A percentile compares a stretch with the other conserved stretches of the same genome.
These are phyloP conservation scores for Acarospora socialis DNA, from an alignment of 2,329 filamentous ascomycete genomes.

Conservation along the genomic window DNA sequence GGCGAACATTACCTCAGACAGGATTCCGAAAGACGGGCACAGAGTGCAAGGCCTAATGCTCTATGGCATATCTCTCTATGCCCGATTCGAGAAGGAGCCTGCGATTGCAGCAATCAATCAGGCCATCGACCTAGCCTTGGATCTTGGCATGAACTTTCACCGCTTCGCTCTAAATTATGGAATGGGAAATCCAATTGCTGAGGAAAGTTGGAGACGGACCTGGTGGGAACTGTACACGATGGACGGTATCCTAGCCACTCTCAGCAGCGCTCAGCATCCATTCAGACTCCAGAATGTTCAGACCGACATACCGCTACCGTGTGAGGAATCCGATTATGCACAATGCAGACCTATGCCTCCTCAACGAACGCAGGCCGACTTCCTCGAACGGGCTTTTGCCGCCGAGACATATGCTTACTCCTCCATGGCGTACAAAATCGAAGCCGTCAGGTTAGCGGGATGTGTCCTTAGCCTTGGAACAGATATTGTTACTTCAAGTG, in stretches of 20 bases:
- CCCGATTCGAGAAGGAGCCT: conserved; percentile 54
- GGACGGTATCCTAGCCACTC: conserved; percentile 68
- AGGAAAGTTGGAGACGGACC: conserved; percentile 74
- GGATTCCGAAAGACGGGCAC: conserved; percentile 43
- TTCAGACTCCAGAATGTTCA: conserved; percentile 53
- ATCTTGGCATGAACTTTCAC: conserved; percentile 60
- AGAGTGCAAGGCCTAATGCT: conserved; percentile 66
- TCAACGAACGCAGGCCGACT: conserved; percentile 53
- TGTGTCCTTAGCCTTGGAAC: conserved; percentile 46
- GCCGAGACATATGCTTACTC: conserved; percentile 60
- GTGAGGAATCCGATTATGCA: conserved; percentile 57
- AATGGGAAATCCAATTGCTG: conserved; percentile 49
- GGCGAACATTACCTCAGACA: conserved; percentile 27
- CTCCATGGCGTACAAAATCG: conserved; percentile 72
- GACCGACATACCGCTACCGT: conserved; percentile 60
- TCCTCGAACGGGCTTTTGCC: conserved; percentile 63
- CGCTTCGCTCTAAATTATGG: conserved; percentile 52
- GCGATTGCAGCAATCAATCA: conserved; percentile 52
- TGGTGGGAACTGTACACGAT: conserved; percentile 83
- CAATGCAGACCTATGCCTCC: conserved; percentile 40
- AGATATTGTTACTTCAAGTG: conserved; percentile 25
- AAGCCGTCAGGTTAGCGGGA: conserved; percentile 64
- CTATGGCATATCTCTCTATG: conserved; percentile 63
- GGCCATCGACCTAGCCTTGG: conserved; percentile 57
- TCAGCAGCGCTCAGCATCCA: conserved; percentile 58